Evolutionary conservation across 1,284 basidiomycete species (phyloP), one percentile per base, ranked within the genome.

Genomic region (Cryptococcus maquisensis): DNA sequence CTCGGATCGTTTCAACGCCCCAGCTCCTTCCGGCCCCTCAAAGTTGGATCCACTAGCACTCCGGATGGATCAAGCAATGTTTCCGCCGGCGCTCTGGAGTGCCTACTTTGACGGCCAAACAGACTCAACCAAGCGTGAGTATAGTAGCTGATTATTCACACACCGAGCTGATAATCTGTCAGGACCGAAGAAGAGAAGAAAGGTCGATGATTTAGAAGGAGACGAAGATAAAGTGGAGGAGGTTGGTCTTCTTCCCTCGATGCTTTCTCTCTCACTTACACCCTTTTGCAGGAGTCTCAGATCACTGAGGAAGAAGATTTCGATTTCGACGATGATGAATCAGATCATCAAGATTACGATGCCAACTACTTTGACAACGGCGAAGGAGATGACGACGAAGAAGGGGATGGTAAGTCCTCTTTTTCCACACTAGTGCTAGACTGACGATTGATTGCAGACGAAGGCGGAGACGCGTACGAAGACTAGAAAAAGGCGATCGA

Each of bases 361-460:
- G 64, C 65, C 6, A 75, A 77, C 39, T 76, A 77, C 64, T 77
- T 77, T 59, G 75, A 77, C 52, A 75, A 75, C 53, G 74, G 74
- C 28, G 73, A 74, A 62, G 72, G 69, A 5, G 74, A 75, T 42
- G 74, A 74, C 42, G 73, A 74, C 49, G 61, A 58, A 16, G 72
- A 59, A 5, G 73, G 69, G 12, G 73, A 71, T 47, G 72, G 66
- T 57, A 67, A 66, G 53, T 68, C 6, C 15, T 21, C 16, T 10
- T 10, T 35, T 6, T 38, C 6, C 6, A 26, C 12, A 10, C 7
- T 20, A 12, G 9, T 23, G 3, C 20, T 9, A 40, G 10, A 15
- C 20, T 35, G 16, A 26, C 36, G 8, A 48, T 20, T 23, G 4
- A 16, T n/a, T 37, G 20, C 21, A 48, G 47, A 48, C 18, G 47